A percentile compares a stretch with the other conserved stretches of the same genome.
phyloP scores from a whole-genome alignment of 1,139 yeast genomes.

The Scheffersomyces titani region DNA sequence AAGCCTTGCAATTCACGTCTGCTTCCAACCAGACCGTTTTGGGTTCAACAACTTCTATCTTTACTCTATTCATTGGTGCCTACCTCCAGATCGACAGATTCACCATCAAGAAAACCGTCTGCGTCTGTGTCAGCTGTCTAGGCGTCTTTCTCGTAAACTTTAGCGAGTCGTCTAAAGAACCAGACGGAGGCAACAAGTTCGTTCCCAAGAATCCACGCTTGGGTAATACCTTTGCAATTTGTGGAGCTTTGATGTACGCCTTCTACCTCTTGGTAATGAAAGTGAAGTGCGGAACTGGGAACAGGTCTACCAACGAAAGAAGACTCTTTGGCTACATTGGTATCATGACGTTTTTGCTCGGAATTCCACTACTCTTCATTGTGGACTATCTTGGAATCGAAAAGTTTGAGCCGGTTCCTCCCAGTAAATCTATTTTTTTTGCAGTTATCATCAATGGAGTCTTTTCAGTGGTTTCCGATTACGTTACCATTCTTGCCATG shows the following conservation, averaged over 20 bases:
- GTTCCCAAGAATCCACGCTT: conserved; percentile 41
- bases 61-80: conserved; percentile 48
- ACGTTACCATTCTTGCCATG: conserved; percentile 50
- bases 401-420: conserved; percentile 43
- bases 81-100: conserved; percentile 42
- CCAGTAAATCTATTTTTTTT: conserved; percentile 28
- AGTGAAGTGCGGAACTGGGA: conserved; percentile 44
- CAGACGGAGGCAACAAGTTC: conserved; percentile 22
- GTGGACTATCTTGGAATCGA: conserved; percentile 40
- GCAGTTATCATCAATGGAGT: conserved; percentile 45
- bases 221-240: conserved; percentile 48
- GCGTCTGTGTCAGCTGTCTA: conserved; percentile 44
- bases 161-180: conserved; percentile 27
- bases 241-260: conserved; percentile 51
- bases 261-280: conserved; percentile 46
- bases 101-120: conserved; percentile 40
- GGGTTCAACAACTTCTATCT: conserved; percentile 53
- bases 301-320: conserved; percentile 48
- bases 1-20: conserved; percentile 48
- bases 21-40: conserved; percentile 56
- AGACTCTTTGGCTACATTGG: conserved; percentile 52
- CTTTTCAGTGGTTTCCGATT: conserved; percentile 52
- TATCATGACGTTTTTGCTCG: conserved; percentile 35
- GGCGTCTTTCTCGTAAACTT: conserved; percentile 53
- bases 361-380: conserved; percentile 37